Evolutionary conservation across 2,329 filamentous ascomycete genomes (phyloP).

Genomic region (Stylonectria norvegica): DNA sequence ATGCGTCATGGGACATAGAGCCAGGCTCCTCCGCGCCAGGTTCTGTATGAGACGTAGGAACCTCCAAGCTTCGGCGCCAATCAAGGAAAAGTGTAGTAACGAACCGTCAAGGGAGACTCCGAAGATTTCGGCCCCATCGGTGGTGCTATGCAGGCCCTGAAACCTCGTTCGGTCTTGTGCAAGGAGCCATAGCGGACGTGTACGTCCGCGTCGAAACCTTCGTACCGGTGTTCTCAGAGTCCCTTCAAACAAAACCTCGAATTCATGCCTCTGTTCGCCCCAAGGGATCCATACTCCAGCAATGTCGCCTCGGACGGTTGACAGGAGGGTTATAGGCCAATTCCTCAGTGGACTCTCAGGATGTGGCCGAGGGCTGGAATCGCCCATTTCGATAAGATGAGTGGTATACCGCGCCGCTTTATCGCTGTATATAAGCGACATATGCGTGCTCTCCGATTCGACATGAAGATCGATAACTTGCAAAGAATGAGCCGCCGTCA

Average conservation of each 20-base stretch:
- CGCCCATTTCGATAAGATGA: conserved; percentile 47
- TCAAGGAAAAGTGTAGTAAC: conserved; percentile 64
- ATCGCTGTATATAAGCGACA: conserved; percentile 45
- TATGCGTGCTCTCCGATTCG: conserved; percentile 32
- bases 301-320: conserved; percentile 45
- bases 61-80: conserved; percentile 60
- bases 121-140: conserved; percentile 51
- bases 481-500: conserved; percentile 54
- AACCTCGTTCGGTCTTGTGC: conserved; percentile 36
- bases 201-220: conserved; percentile 51
- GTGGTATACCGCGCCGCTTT: conserved; percentile 40
- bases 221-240: conserved; percentile 55
- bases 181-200: conserved; percentile 50
- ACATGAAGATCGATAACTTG: conserved; percentile 50
- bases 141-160: conserved; percentile 41
- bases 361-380: conserved; percentile 21
- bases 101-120: conserved; percentile 69
- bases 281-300: conserved; percentile 51
- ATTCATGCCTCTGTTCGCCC: conserved; percentile 37
- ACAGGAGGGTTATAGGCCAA: conserved; percentile 45
- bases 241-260: conserved; percentile 53
- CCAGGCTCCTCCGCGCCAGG: conserved; percentile 49
- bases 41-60: conserved; percentile 73
- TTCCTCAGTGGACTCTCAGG: too few species aligned
- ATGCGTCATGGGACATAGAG: conserved; percentile 47